These are phyloP conservation scores for Neurospora pannonica DNA, from an alignment of 495 filamentous ascomycete species.

Conservation along the genomic window DNA sequence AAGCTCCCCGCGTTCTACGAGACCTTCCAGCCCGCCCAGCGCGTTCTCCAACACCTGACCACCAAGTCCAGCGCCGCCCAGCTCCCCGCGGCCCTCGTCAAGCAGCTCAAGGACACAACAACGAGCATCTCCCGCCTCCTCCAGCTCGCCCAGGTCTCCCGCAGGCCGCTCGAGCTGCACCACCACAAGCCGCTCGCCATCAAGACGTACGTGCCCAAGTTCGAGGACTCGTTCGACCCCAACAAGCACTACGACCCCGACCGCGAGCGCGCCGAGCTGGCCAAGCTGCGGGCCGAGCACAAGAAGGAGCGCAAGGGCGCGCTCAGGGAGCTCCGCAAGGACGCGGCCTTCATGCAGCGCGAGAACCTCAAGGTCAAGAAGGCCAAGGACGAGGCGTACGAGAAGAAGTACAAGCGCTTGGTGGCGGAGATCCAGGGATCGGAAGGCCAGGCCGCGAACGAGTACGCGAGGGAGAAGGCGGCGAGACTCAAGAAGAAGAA, in stretches of 20 bases:
- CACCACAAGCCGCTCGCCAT: slow-evolving; percentile 84
- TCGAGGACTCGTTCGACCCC: slow-evolving; percentile 91
- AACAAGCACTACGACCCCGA: slow-evolving; percentile 94
- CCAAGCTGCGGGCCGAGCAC: slow-evolving; percentile 76
- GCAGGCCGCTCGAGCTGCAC: slow-evolving; percentile 78
- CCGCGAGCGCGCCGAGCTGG: slow-evolving; percentile 69
- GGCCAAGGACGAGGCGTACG: slow-evolving; percentile 79
- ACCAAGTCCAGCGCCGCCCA: slow-evolving; percentile 41
- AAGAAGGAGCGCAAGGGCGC: slow-evolving; percentile 95
- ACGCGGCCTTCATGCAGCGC: slow-evolving; percentile 80
- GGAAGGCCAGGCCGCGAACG: slow-evolving; percentile 77
- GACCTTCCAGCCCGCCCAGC: slow-evolving; percentile 52
- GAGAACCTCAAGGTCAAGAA: slow-evolving; percentile 88
- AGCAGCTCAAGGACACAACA: slow-evolving; percentile 28
- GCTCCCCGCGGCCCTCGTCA: slow-evolving; percentile 30
- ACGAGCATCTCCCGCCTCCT: slow-evolving; percentile 43
- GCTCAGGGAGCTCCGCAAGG: slow-evolving; percentile 87
- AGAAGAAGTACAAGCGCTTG: slow-evolving; percentile 85
- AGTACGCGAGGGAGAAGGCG: slow-evolving; percentile 79
- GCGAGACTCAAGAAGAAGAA: slow-evolving; percentile 55
- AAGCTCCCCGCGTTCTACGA: slow-evolving; percentile 63
- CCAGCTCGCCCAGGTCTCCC: slow-evolving; percentile 45
- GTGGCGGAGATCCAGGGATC: slow-evolving; percentile 92
- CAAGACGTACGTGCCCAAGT: slow-evolving; percentile 83
- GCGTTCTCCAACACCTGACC: slow-evolving; percentile 45